Percentiles rank a stretch among this genome's conserved stretches.
Conservation (phyloP, 371 early-diverging fungal genomes). For the Mucor racemosus region DNA sequence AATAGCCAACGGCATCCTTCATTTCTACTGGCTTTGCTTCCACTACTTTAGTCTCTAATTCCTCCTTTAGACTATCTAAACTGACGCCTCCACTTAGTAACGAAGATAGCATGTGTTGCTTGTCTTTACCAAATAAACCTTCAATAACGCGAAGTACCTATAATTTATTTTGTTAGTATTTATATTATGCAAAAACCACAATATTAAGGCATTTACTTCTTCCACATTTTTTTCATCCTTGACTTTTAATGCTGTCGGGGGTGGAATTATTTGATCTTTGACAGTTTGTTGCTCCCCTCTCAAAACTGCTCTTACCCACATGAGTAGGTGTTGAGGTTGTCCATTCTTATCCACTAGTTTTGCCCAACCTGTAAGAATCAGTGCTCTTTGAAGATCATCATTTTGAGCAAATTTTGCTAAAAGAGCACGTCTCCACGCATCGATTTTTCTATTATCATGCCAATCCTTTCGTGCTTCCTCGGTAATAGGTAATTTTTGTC, state of each 20-base stretch:
- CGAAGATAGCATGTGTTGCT: constrained; percentile 21
- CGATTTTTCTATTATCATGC: constrained; percentile 21
- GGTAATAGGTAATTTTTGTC: constrained; percentile 1
- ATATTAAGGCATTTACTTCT: constrained; percentile 4
- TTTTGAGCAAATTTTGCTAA: constrained; percentile 41
- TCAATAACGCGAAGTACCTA: constrained; percentile 32
- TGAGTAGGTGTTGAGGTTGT: constrained; percentile 20
- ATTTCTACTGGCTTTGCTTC: constrained; percentile 28
- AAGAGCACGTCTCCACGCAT: constrained; percentile 27
- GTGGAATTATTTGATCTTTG: neutral
- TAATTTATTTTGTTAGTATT: neutral
- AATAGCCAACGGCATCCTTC: constrained; percentile 37
- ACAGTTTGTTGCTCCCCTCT: constrained; percentile 26
- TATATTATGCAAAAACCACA: neutral
- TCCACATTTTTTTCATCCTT: constrained; percentile 24
- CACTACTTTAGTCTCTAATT: constrained; percentile 1
- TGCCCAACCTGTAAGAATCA: constrained; percentile 38
- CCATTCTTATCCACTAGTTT: constrained; percentile 28
- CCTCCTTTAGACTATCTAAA: neutral
- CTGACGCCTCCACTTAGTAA: constrained; percentile 5
- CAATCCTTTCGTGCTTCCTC: constrained; percentile 24
- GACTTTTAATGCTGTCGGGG: constrained; percentile 5
- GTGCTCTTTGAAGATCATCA: constrained; percentile 33
- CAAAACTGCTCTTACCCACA: constrained; percentile 37
- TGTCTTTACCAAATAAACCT: constrained; percentile 33